phyloP scores from a whole-genome alignment of 176 grass and related monocot species.

The Carex parvula region DNA sequence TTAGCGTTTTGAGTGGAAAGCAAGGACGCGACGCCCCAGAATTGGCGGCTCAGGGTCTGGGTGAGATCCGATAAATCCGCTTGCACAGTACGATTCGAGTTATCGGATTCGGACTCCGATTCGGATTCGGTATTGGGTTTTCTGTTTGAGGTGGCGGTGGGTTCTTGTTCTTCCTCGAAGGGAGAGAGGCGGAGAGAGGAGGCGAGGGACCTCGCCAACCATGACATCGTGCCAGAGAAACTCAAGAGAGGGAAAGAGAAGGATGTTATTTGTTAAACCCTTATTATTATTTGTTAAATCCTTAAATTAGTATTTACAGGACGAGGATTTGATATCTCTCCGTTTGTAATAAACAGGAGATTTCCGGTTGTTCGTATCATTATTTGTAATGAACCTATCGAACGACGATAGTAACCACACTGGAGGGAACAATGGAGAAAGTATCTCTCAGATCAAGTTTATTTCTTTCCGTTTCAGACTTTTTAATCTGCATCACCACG shows the following conservation, averaged over 20 bases:
- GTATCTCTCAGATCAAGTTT: no score
- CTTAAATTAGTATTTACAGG: not conserved
- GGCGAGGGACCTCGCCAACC: constrained; percentile 53
- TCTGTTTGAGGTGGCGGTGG: constrained; percentile 16
- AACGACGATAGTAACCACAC: no score
- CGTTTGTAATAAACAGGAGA: not conserved
- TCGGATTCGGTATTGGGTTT: not conserved
- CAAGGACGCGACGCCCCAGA: constrained; percentile 73
- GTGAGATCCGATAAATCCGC: constrained; percentile 74
- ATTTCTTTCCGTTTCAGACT: no score
- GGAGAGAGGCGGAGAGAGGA: constrained; percentile 52
- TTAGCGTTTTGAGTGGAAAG: constrained; percentile 39
- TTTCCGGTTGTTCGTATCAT: not conserved
- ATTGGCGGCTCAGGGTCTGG: constrained; percentile 53
- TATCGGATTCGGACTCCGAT: not conserved
- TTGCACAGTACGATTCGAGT: constrained; percentile 49
- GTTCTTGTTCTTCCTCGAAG: constrained; percentile 14
- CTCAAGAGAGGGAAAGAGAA: not conserved
- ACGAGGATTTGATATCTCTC: not conserved
- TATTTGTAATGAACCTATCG: no score
- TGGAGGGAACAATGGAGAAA: no score
- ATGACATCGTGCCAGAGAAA: constrained; percentile 42
- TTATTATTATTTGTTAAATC: not conserved
- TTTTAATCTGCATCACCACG: no score
- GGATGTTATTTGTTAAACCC: not conserved